A percentile compares a stretch with the other conserved stretches of the same genome.
Conservation (phyloP, 208 protist genomes). For the Novymonas esmeraldas region DNA sequence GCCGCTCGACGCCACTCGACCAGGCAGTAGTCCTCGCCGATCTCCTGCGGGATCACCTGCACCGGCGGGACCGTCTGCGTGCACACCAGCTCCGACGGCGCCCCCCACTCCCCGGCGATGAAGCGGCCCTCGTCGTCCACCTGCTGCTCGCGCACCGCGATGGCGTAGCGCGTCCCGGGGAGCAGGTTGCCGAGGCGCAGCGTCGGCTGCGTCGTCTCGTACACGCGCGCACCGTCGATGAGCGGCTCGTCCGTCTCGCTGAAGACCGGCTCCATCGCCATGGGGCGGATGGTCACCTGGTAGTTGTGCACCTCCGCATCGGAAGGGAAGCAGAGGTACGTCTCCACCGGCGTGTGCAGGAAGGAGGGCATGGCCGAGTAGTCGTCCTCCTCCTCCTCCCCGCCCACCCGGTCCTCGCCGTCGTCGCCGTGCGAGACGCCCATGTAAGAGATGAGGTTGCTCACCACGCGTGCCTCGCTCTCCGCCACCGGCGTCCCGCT, state of each 20-base stretch:
- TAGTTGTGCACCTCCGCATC: slow-evolving; percentile 86
- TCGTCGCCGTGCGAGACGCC: slow-evolving; percentile 4
- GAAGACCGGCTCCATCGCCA: slow-evolving; percentile 68
- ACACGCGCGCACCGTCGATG: slow-evolving; percentile 81
- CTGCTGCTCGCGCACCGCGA: slow-evolving; percentile 85
- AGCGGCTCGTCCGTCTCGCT: slow-evolving; percentile 82
- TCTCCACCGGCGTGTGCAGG: slow-evolving; percentile 7
- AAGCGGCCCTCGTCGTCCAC: slow-evolving; percentile 59
- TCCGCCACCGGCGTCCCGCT: background rate
- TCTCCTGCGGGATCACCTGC: slow-evolving; percentile 75
- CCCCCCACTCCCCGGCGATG: slow-evolving; percentile 62
- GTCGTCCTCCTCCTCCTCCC: slow-evolving; percentile 17
- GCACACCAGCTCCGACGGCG: slow-evolving; percentile 48
- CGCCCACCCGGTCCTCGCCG: slow-evolving; percentile 9
- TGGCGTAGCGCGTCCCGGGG: slow-evolving; percentile 81
- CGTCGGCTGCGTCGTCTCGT: slow-evolving; percentile 89
- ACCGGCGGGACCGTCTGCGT: slow-evolving; percentile 82
- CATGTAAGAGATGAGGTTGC: slow-evolving; percentile 8
- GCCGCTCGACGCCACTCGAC: slow-evolving; percentile 74
- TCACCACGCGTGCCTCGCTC: background rate
- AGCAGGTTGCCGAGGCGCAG: slow-evolving; percentile 81
- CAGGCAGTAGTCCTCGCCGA: slow-evolving; percentile 91
- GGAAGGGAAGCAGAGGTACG: slow-evolving; percentile 76
- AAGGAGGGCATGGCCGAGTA: slow-evolving; percentile 11
- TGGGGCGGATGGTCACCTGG: slow-evolving; percentile 81